phyloP scores from a whole-genome alignment of 2,329 filamentous ascomycete species.

The Juglanconis sp. region DNA sequence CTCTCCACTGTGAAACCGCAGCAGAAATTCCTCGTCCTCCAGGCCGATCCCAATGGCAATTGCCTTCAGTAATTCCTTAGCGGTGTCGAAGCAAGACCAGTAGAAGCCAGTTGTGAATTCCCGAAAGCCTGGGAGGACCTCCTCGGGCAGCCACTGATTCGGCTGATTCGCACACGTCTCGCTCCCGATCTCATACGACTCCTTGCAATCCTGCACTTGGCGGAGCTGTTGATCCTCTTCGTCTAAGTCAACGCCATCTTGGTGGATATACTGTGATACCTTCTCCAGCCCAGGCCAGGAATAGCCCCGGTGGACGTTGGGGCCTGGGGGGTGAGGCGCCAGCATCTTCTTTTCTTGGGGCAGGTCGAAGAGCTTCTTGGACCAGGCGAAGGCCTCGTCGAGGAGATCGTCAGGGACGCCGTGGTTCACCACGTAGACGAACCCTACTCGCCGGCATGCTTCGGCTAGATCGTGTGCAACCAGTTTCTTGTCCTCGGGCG shows the following conservation, averaged over 20 bases:
- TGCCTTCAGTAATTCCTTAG: conserved; percentile 27
- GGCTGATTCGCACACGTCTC: conserved; percentile 14
- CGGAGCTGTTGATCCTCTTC: conserved; percentile 15
- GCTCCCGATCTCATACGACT: conserved; percentile 26
- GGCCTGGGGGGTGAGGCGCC: conserved; percentile 31
- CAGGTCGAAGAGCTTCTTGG: conserved; percentile 29
- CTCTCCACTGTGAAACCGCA: conserved; percentile 46
- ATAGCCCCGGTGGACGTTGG: conserved; percentile 20
- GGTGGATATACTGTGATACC: conserved; percentile 22
- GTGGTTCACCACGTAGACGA: conserved; percentile 34
- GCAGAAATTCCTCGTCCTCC: conserved; percentile 22
- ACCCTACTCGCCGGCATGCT: conserved; percentile 31
- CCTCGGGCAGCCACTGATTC: conserved; percentile 39
- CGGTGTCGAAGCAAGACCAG: conserved; percentile 27
- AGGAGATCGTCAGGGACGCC: conserved; percentile 32
- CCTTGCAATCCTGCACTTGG: conserved; percentile 23
- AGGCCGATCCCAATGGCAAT: conserved; percentile 32
- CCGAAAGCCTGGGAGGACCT: conserved; percentile 35
- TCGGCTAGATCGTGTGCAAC: conserved; percentile 18
- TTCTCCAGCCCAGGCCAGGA: conserved; percentile 24
- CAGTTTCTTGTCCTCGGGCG: conserved; percentile 2
- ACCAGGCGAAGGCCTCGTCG: conserved; percentile 30
- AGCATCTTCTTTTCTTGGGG: conserved; percentile 32
- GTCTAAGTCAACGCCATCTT: conserved; percentile 12
- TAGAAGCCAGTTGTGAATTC: conserved; percentile 29